These are phyloP conservation scores for Casuarina glauca DNA, from an alignment of 306 rosid species.

Conservation along the genomic window DNA sequence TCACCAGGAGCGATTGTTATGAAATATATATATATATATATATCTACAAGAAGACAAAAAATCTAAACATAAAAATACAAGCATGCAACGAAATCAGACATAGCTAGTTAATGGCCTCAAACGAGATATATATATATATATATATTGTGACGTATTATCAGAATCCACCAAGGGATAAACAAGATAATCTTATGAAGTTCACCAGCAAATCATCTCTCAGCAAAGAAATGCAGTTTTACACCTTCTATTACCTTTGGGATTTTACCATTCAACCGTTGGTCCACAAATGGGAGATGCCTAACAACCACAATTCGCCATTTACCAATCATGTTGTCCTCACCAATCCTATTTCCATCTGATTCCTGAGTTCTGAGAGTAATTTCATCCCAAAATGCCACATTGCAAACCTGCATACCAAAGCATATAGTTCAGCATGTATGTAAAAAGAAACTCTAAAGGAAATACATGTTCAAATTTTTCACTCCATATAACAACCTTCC, in stretches of 20 bases:
- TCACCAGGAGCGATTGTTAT: background rate
- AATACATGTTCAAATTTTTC: background rate
- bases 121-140: too few relatives aligned
- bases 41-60: background rate
- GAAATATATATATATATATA: background rate
- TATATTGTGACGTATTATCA: too few relatives aligned
- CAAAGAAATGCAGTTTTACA: too few relatives aligned
- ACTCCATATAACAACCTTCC: background rate
- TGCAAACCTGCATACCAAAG: conserved; percentile 60
- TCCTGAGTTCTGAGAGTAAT: conserved; percentile 53
- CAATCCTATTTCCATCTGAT: conserved; percentile 54
- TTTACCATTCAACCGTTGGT: conserved; percentile 93
- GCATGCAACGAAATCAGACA: too few relatives aligned
- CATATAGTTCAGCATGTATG: background rate
- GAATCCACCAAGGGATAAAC: background rate
- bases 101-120: too few relatives aligned
- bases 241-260: conserved; percentile 54
- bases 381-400: conserved; percentile 81
- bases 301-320: conserved; percentile 83
- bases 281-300: conserved; percentile 79
- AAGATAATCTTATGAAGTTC: background rate
- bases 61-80: background rate
- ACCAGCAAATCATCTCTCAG: too few relatives aligned
- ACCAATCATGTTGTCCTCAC: conserved; percentile 65
- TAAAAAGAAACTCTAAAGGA: background rate